Base-by-base conservation (phyloP, 306 rosid species). In the Boehmeria nivea region DNA sequence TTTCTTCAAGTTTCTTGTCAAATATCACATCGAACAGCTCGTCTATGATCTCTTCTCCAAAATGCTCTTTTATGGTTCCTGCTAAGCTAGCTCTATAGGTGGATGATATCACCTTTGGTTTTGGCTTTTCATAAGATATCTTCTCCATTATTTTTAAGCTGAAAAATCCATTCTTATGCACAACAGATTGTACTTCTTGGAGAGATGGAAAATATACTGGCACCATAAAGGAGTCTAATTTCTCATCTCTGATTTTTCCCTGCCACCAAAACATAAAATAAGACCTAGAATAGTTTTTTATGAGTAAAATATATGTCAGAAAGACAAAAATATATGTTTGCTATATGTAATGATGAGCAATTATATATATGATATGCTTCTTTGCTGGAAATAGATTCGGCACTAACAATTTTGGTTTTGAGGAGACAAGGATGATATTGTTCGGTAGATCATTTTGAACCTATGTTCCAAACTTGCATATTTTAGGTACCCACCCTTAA, bases 181-280 rank as follows among this genome's bases (percentile, higher is more conserved):
- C 71, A 8, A 34, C 16, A 4, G 31, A 49, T 33, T 46, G 75
- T 16, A 74, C 26, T 48, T 74, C 68, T 34, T 39, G 9, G 2
- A 38, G 40, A 14, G 75, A 52, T 15, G 67, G 23, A 12, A 0
- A 2, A 37, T 63, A 74, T 1, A 3, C 0, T 7, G 71, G 71
- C 2, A 59, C 1, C 26, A 52, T 63, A 21, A 67, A 73, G 48
- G 67, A 54, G 25, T 72, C 65, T 21, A 68, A 20, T 44, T 63
- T 51, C 13, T 73, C 70, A 26, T 67, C 54, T 0, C 39, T 22
- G 22, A 67, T 51, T 7, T 28, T 33, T 26, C 66, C 72, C 72
- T 67, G 5, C 38, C 38, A 11, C 5, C 38, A 11, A 33, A 11
- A 33, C 38, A 33, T 33, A n/a, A n/a, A n/a, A n/a, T n/a, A n/a